Percentiles rank a stretch among this genome's conserved stretches.
Evolutionary conservation across 495 filamentous ascomycete genomes (phyloP).

Genomic region (Penicillium arizonense): DNA sequence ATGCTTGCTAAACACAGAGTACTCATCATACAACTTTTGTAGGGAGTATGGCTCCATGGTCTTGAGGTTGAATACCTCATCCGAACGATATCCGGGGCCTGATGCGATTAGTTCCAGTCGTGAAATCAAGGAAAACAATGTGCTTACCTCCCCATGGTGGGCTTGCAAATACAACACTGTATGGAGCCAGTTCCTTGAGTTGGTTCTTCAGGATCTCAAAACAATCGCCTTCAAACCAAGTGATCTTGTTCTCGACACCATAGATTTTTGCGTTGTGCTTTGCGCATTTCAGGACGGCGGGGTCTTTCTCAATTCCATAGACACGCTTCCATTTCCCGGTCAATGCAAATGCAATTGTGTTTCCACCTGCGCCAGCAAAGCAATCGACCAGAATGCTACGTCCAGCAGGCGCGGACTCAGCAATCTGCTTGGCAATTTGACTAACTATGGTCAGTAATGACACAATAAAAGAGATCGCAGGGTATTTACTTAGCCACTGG

Average conservation of each 20-base stretch:
- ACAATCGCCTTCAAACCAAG: conserved; percentile 80
- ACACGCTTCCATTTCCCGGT: conserved; percentile 73
- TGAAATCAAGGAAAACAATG: background rate
- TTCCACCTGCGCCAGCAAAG: conserved; percentile 90
- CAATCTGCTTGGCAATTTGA: conserved; percentile 75
- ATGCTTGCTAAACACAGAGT: conserved; percentile 48
- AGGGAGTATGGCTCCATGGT: conserved; percentile 87
- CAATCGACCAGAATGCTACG: conserved; percentile 71
- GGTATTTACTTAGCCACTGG: conserved; percentile 69
- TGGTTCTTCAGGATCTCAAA: conserved; percentile 59
- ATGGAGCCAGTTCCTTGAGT: conserved; percentile 46
- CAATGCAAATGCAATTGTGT: conserved; percentile 89
- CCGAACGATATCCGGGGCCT: conserved; percentile 76
- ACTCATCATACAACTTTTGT: conserved; percentile 57
- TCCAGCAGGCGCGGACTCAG: conserved; percentile 48
- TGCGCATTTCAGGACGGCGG: conserved; percentile 74
- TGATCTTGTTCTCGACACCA: conserved; percentile 75
- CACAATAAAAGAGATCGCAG: background rate
- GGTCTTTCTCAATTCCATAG: conserved; percentile 84
- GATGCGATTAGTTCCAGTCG: conserved; percentile 7
- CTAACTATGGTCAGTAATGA: conserved; percentile 35
- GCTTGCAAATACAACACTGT: conserved; percentile 78
- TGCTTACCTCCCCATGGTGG: conserved; percentile 88
- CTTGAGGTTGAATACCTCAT: conserved; percentile 78
- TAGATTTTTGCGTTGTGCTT: conserved; percentile 91